Evolutionary conservation across 345 rosid species (phyloP).

Genomic region (Citrus australasica): DNA sequence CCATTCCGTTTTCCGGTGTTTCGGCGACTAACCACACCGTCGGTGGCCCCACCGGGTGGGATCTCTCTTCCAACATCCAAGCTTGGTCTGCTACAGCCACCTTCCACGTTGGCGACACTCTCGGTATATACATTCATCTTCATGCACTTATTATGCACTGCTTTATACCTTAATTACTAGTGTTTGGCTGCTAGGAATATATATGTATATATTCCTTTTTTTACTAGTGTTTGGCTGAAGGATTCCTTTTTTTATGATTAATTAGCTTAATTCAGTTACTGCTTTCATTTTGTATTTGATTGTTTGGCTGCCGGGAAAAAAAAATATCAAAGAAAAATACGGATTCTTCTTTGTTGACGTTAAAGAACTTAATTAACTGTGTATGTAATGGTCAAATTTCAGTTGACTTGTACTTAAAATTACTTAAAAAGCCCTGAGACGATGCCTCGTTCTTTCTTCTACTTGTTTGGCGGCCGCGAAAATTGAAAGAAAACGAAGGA

Average conservation of each 20-base stretch:
- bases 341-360: background rate
- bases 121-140: background rate
- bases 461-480: background rate
- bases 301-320: background rate
- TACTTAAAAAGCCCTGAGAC: background rate
- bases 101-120: background rate
- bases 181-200: too few species aligned
- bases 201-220: too few species aligned
- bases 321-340: background rate
- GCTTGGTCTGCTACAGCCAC: background rate
- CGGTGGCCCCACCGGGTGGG: conserved; percentile 21
- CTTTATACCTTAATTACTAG: too few species aligned
- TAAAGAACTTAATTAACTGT: background rate
- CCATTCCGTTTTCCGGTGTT: background rate
- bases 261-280: background rate
- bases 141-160: background rate
- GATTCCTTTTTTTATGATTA: too few species aligned
- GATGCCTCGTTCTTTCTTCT: background rate
- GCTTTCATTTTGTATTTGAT: background rate
- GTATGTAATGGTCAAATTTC: background rate
- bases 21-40: conserved; percentile 9
- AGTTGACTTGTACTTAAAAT: background rate
- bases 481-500: background rate
- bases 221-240: too few species aligned
- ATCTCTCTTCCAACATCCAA: conserved; percentile 8